Percentiles rank a stretch among this genome's conserved stretches.
Evolutionary conservation across 1,284 basidiomycete genomes (phyloP).

Genomic region (Cystobasidium pallidum): DNA sequence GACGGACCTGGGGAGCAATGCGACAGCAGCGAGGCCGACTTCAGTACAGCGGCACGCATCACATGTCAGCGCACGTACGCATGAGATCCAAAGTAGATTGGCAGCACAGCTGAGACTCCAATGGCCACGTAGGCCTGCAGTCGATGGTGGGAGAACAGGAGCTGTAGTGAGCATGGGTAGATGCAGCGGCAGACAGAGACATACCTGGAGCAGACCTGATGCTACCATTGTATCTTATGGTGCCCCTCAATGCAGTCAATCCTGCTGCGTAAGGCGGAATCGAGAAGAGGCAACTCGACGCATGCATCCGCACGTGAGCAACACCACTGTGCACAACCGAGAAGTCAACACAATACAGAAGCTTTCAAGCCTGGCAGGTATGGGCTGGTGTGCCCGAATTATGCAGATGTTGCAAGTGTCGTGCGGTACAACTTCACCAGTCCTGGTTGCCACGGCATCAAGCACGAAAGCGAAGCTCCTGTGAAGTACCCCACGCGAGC

Average conservation of each 20-base stretch:
- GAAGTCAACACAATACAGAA: too few relatives aligned
- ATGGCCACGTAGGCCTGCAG: conserved; percentile 46
- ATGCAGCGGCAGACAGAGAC: background rate
- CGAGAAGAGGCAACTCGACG: conserved; percentile 5
- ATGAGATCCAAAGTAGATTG: conserved; percentile 50
- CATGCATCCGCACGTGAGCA: background rate
- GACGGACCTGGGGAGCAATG: background rate
- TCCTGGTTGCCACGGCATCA: too few relatives aligned
- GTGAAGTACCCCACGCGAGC: conserved; percentile 2
- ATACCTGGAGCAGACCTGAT: conserved; percentile 36
- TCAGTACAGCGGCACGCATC: conserved; percentile 17
- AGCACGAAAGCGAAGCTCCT: too few relatives aligned
- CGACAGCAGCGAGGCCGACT: background rate
- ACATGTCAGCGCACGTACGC: conserved; percentile 33
- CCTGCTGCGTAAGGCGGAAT: background rate
- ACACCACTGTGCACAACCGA: too few relatives aligned
- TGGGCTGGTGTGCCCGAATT: too few relatives aligned
- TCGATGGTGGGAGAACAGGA: background rate
- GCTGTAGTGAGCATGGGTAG: background rate
- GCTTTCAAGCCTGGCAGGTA: too few relatives aligned
- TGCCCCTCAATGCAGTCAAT: background rate
- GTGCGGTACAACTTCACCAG: too few relatives aligned
- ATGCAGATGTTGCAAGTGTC: too few relatives aligned
- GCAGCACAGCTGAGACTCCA: conserved; percentile 49
- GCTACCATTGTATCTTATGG: conserved; percentile 26